Base-by-base conservation (phyloP, 202 grass and related monocot species). In the Miscanthus sacchariflorus region DNA sequence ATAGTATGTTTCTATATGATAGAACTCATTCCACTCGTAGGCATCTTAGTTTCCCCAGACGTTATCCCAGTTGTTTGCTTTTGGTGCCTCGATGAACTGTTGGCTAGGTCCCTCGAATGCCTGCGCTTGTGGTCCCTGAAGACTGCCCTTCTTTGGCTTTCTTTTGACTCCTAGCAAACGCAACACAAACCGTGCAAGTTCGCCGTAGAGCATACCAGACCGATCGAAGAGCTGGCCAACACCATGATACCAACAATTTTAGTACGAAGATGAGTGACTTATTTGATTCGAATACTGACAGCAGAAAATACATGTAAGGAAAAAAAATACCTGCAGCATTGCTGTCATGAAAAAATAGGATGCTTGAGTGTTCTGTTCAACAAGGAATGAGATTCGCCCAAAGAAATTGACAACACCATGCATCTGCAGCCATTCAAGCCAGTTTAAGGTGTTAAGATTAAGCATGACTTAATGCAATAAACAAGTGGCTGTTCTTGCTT, bases 301-400 rank as follows among this genome's bases (percentile, higher is more conserved):
- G 40, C 21, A 65, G 0, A 40, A 10, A 35, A 23, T 0, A 46
- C 79, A 58, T 28, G 2, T 42, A 38, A 38, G 5, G 10, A 17
- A 49, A 17, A 49, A 85, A 67, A 70, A 9, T 87, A 99, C 97
- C 97, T 93, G 93, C 83, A 99, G 88, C 85, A 99, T 93, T 76
- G 97, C 90, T 75, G 90, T 88, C 73, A 99, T 99, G 81, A 99
- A 95, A 77, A 99, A 87, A 90, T 99, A 95, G 72, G 96, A 99
- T 87, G 97, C 97, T 36, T 97, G 97, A 17, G 94, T 97, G 82
- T 99, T 99, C 80, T 97, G 97, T 84, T 96, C 97, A 74, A 99
- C 90, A 52, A 99, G 90, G 73, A 91, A 81, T 14, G 97, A 81
- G 52, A 99, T 84, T 87, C 94, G 88, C 35, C 97, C 92, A 71